phyloP scores from a whole-genome alignment of 371 early-diverging fungal genomes.

The Mucor racemosus region DNA sequence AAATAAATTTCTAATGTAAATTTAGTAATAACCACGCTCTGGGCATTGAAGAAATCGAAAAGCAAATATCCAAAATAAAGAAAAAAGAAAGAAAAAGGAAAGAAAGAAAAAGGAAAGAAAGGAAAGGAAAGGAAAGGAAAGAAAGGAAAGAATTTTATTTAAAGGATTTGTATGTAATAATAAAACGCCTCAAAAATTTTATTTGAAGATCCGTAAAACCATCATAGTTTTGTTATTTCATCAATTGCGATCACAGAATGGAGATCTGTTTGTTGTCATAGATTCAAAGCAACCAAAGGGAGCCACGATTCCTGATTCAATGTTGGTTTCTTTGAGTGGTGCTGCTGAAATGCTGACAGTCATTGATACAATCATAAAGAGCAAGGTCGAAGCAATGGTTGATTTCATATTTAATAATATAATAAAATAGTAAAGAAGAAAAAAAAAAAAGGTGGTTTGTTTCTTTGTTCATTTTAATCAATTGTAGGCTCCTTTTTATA shows the following conservation, averaged over 20 bases:
- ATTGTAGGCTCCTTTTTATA: slow-evolving; percentile 3
- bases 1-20: too few relatives aligned
- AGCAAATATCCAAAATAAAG: background rate
- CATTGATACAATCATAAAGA: background rate
- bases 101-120: too few relatives aligned
- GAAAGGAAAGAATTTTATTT: slow-evolving; percentile 4
- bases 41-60: too few relatives aligned
- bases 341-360: background rate
- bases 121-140: background rate
- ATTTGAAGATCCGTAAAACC: slow-evolving; percentile 1
- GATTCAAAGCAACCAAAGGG: background rate
- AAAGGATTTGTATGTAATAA: background rate
- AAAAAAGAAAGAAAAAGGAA: background rate
- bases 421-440: background rate
- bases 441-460: background rate
- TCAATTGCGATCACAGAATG: slow-evolving; percentile 1
- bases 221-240: background rate
- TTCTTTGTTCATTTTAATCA: background rate
- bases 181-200: background rate
- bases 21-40: too few relatives aligned
- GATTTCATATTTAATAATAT: background rate
- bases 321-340: background rate
- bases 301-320: background rate
- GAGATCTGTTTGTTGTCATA: background rate
- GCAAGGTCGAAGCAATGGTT: background rate